These are phyloP conservation scores for Meira miltonrushii DNA, from an alignment of 1,284 basidiomycete species.

Conservation along the genomic window DNA sequence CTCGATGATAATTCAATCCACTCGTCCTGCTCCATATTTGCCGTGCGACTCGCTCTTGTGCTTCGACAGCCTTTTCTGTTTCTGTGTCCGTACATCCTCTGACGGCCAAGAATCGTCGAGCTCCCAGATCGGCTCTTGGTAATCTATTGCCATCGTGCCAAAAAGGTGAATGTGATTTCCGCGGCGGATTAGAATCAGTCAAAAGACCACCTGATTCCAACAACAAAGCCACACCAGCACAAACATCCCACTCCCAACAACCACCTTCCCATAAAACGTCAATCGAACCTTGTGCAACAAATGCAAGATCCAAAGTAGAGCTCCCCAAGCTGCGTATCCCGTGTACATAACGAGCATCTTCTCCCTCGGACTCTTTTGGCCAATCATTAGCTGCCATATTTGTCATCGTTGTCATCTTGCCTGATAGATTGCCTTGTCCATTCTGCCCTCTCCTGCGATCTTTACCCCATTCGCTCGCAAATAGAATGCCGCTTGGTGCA, in stretches of 20 bases:
- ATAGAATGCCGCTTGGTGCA: conserved; percentile 42
- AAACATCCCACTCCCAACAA: conserved; percentile 50
- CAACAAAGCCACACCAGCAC: conserved; percentile 41
- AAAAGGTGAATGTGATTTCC: conserved; percentile 12
- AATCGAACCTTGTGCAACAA: conserved; percentile 37
- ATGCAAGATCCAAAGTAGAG: conserved; percentile 43
- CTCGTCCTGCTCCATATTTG: conserved; percentile 35
- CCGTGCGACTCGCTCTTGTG: conserved; percentile 36
- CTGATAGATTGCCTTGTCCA: conserved; percentile 28
- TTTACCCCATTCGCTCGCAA: conserved; percentile 48
- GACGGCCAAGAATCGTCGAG: conserved; percentile 41
- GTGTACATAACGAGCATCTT: conserved; percentile 34
- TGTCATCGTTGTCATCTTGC: conserved; percentile 36
- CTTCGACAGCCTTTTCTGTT: conserved; percentile 25
- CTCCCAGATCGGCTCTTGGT: conserved; percentile 35
- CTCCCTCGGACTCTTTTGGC: background rate
- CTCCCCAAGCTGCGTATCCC: conserved; percentile 42
- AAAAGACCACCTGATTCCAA: conserved; percentile 43
- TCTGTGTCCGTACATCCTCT: conserved; percentile 27
- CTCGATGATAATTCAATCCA: conserved; percentile 30
- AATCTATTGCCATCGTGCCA: conserved; percentile 14
- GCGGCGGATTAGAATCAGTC: conserved; percentile 35
- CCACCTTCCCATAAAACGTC: conserved; percentile 48
- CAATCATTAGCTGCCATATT: conserved; percentile 38
- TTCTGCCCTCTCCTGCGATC: conserved; percentile 23